These are phyloP conservation scores for Coniochaeta sp. DNA, from an alignment of 2,329 filamentous ascomycete genomes.

Conservation along the genomic window DNA sequence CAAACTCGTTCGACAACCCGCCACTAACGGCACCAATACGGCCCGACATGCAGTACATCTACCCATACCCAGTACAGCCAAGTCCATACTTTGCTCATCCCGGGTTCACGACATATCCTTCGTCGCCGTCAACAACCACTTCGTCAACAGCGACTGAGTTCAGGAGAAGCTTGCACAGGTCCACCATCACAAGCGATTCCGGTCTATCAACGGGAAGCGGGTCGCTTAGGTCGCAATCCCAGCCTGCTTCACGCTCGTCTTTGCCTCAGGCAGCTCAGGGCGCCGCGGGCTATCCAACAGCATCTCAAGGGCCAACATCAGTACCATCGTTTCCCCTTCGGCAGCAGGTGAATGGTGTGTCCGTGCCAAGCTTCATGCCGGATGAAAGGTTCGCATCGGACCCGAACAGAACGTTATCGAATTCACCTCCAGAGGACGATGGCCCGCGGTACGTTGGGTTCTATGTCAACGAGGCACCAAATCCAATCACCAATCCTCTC, in stretches of 20 bases:
- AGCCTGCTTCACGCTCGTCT: slow-evolving; percentile 47
- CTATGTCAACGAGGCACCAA: slow-evolving; percentile 25
- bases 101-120: slow-evolving; percentile 47
- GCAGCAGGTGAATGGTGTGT: slow-evolving; percentile 40
- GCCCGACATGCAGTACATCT: slow-evolving; percentile 46
- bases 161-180: slow-evolving; percentile 50
- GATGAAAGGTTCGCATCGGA: slow-evolving; percentile 42
- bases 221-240: slow-evolving; percentile 59
- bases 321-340: slow-evolving; percentile 26
- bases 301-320: slow-evolving; percentile 28
- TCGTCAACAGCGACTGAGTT: slow-evolving; percentile 38
- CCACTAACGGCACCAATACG: slow-evolving; percentile 52
- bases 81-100: slow-evolving; percentile 40
- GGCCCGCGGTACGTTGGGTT: slow-evolving; percentile 30
- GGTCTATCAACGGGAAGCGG: slow-evolving; percentile 41
- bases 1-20: slow-evolving; percentile 56
- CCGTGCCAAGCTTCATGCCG: slow-evolving; percentile 49
- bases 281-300: slow-evolving; percentile 16
- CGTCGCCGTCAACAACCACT: slow-evolving; percentile 42
- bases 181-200: slow-evolving; percentile 40
- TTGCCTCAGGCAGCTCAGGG: slow-evolving; percentile 16
- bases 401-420: slow-evolving; percentile 28
- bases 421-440: slow-evolving; percentile 43
- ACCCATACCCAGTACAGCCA: slow-evolving; percentile 33
- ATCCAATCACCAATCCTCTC: slow-evolving; percentile 14